A percentile compares a stretch with the other conserved stretches of the same genome.
These are phyloP conservation scores for Penicillium roqueforti DNA, from an alignment of 495 filamentous ascomycete genomes.

Conservation along the genomic window DNA sequence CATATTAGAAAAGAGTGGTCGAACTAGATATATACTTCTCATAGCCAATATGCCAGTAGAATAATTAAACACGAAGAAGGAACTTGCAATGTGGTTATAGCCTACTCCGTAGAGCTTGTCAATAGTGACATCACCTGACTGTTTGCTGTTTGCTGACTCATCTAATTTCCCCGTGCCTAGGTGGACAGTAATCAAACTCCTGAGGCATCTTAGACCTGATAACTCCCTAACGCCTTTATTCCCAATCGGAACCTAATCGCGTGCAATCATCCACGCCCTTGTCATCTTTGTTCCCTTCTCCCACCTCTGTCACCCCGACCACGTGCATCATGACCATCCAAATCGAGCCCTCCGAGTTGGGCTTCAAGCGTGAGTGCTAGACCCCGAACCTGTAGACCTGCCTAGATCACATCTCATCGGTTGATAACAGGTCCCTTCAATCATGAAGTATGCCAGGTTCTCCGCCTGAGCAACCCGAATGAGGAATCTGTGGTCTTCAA, in stretches of 20 bases:
- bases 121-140: constrained; percentile 25
- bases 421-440: constrained; percentile 75
- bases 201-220: constrained; percentile 20
- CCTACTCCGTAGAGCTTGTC: neutral
- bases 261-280: neutral
- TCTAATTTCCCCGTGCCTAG: constrained; percentile 7
- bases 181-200: constrained; percentile 27
- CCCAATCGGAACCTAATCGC: constrained; percentile 16
- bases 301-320: constrained; percentile 1
- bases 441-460: constrained; percentile 78
- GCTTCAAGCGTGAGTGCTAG: constrained; percentile 74
- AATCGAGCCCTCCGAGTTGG: constrained; percentile 84
- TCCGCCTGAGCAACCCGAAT: constrained; percentile 76
- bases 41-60: neutral
- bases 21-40: neutral
- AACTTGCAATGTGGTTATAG: no score
- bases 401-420: constrained; percentile 19
- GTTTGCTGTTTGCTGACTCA: constrained; percentile 29
- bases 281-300: neutral
- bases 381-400: constrained; percentile 4
- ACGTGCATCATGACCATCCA: constrained; percentile 79
- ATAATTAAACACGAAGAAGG: neutral
- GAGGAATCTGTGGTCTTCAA: constrained; percentile 88
- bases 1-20: neutral
- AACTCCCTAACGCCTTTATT: constrained; percentile 15